Evolutionary conservation across 2,329 filamentous ascomycete genomes (phyloP), one percentile per base, ranked within the genome.

Genomic region (Hawksworthiomyces lignivorus): DNA sequence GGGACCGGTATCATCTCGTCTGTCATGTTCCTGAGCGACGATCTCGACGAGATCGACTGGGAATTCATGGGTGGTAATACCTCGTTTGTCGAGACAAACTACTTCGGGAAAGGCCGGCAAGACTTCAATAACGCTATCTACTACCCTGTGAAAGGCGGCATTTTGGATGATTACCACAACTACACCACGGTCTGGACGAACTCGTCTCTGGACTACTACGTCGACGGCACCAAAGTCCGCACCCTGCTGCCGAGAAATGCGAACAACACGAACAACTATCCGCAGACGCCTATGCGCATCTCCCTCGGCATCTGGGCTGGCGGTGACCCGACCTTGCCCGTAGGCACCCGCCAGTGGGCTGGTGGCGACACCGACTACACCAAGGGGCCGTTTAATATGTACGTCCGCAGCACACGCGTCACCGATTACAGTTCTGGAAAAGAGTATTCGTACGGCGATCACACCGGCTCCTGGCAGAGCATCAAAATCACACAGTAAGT

Each of bases 1-100:
- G 88, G 88, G 15, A 67, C 65, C 7, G 88, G 88, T 39, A 81
- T 95, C 48, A 77, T 95, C 53, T 87, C 81, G 55, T 80, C 84
- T 48, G 81, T 94, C 55, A 89, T 94, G 58, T 73, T 90, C 61
- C 72, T 92, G 50, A 90, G 84, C 38, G 83, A 92, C 52, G 82
- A 88, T 53, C 72, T 90, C 12, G 88, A 94, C 58, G 87, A 94
- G 63, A 80, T 94, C 30, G 88, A 95, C 57, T 90, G 86, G 77
- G 86, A 92, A 57, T 84, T 86, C 56, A 72, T 87, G 45, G 86
- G 86, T 34, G 72, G 72, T 43, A 81, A 86, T 55, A 62, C 66
- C 42, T 75, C 69, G 14, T 63, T 71, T 26, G 82, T 76, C 8
- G 72, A 84, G 52, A 82, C 77, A 51, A 89, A 90, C 67, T 90